Base-by-base conservation (phyloP, 768 basidiomycete species). In the Suillus cothurnatus region DNA sequence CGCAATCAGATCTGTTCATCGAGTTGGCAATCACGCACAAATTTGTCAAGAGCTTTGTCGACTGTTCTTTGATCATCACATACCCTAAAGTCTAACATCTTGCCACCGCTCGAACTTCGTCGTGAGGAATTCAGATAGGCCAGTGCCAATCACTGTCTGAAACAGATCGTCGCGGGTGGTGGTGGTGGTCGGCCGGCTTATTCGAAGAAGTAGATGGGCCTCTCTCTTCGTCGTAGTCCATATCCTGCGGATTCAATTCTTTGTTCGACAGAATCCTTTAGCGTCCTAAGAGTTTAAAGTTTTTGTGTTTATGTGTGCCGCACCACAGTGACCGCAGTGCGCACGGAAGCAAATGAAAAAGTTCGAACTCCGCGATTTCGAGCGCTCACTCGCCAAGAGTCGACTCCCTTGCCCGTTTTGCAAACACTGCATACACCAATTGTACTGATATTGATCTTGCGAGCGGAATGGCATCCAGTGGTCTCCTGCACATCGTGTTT, bases 391-490 rank as follows among this genome's bases (percentile, higher is more conserved):
- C 2, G n/a, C n/a, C n/a, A n/a, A 36, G 9, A 23, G 39, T 57
- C 36, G 4, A 39, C 45, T 8, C 11, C 34, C 34, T 9, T 34
- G 34, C 5, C 45, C 41, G 38, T 15, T 41, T n/a, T 26, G 15
- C 38, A 28, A 21, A 39, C 26, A n/a, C n/a, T n/a, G n/a, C 61
- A 58, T 19, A 57, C n/a, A 26, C 5, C 61, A 26, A 17, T 39
- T 26, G 2, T 59, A 9, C 26, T 28, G 26, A 59, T 19, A 28
- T 6, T 59, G 11, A 41, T 21, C 9, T 41, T 41, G 21, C 19
- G 38, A 28, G 39, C 17, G 26, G 9, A 32, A 78, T 78, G 75
- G 65, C 67, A 59, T 66, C 69, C 45, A 70, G 65, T 39, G 69
- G 70, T 15, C 63, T 76, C 57, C 67, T 66, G 64, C 66, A 69